A percentile compares a stretch with the other conserved stretches of the same genome.
These are phyloP conservation scores for Candida golubevii DNA, from an alignment of 805 yeast species.

Conservation along the genomic window DNA sequence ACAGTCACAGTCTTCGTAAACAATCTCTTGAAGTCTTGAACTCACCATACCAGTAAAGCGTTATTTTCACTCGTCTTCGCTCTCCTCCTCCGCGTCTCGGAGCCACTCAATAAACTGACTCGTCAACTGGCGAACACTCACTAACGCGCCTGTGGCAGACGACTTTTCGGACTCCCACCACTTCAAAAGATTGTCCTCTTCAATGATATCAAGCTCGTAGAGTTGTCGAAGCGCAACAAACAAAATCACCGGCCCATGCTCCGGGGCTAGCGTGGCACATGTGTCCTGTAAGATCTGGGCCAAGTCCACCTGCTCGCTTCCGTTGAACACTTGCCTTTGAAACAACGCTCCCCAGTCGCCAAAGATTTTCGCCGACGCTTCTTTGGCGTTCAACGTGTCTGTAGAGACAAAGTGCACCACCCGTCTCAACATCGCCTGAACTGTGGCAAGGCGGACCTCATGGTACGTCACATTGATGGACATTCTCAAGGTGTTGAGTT, in stretches of 20 bases:
- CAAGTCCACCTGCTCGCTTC: constrained; percentile 73
- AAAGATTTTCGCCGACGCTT: constrained; percentile 73
- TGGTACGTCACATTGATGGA: constrained; percentile 94
- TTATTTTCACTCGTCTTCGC: constrained; percentile 29
- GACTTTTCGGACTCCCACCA: constrained; percentile 68
- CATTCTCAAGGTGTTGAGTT: constrained; percentile 92
- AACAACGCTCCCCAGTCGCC: constrained; percentile 78
- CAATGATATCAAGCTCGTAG: constrained; percentile 78
- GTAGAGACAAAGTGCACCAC: constrained; percentile 72
- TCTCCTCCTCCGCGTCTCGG: constrained; percentile 68
- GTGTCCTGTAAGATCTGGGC: constrained; percentile 47
- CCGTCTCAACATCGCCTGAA: constrained; percentile 64
- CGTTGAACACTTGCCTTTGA: constrained; percentile 79
- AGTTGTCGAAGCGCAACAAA: constrained; percentile 52
- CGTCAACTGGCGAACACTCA: constrained; percentile 51
- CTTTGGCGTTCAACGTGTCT: constrained; percentile 69
- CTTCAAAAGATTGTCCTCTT: constrained; percentile 69
- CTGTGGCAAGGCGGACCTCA: constrained; percentile 82
- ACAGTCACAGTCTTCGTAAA: too few relatives aligned
- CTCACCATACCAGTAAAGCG: too few relatives aligned
- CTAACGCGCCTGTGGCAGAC: constrained; percentile 38
- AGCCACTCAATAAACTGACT: constrained; percentile 85
- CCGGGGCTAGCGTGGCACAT: constrained; percentile 32
- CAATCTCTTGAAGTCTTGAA: too few relatives aligned
- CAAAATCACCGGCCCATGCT: constrained; percentile 46